phyloP scores from a whole-genome alignment of 108 stramenopile genomes.

The Cylindrotheca fusiformis region DNA sequence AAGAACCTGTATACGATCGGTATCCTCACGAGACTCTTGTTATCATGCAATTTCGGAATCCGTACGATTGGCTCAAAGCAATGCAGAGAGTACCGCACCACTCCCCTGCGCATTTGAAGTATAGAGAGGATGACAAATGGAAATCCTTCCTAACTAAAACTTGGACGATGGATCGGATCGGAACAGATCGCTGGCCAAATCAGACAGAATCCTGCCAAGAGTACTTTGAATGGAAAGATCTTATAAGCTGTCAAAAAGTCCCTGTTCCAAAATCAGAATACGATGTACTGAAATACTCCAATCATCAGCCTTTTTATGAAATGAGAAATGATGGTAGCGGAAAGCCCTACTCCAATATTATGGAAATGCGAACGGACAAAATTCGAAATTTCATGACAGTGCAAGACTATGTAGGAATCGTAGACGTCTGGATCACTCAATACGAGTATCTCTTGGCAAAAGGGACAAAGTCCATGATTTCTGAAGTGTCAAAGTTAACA shows the following conservation, averaged over 20 bases:
- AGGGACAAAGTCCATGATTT: slow-evolving; percentile 69
- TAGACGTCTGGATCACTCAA: slow-evolving; percentile 74
- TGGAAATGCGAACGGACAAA: slow-evolving; percentile 83
- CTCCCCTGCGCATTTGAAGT: slow-evolving; percentile 41
- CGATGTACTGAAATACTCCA: slow-evolving; percentile 55
- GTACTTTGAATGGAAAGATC: slow-evolving; percentile 71
- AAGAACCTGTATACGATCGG: slow-evolving; percentile 40
- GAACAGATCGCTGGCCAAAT: slow-evolving; percentile 47
- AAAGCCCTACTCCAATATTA: slow-evolving; percentile 70
- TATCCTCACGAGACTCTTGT: slow-evolving; percentile 67
- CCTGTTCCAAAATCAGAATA: slow-evolving; percentile 61
- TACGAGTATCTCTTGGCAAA: slow-evolving; percentile 71
- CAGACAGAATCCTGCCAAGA: slow-evolving; percentile 63
- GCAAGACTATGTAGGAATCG: slow-evolving; percentile 55
- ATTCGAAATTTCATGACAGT: slow-evolving; percentile 81
- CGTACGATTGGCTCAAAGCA: slow-evolving; percentile 75
- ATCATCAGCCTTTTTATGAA: slow-evolving; percentile 88
- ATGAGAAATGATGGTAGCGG: slow-evolving; percentile 85
- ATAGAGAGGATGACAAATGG: slow-evolving; percentile 46
- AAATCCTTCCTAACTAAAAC: slow-evolving; percentile 67
- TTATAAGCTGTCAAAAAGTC: slow-evolving; percentile 60
- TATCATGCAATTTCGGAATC: slow-evolving; percentile 83
- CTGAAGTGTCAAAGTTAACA: slow-evolving; percentile 59
- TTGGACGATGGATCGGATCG: slow-evolving; percentile 79
- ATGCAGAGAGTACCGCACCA: slow-evolving; percentile 72